Evolutionary conservation across 1,284 basidiomycete species (phyloP).

Genomic region (Tilletia setariae): DNA sequence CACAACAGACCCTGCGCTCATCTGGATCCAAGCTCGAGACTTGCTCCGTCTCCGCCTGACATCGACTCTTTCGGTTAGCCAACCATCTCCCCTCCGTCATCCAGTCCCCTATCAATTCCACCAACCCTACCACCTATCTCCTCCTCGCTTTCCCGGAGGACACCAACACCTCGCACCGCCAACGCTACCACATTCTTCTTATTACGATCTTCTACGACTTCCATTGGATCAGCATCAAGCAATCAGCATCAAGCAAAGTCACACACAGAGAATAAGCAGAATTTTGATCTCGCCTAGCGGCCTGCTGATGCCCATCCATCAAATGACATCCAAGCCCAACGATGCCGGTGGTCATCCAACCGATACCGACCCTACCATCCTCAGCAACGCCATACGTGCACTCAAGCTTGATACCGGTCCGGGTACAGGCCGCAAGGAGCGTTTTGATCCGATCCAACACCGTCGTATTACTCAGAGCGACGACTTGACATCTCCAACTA

Average conservation of each 20-base stretch:
- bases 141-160: too few relatives aligned
- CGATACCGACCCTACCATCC: background rate
- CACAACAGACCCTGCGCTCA: too few relatives aligned
- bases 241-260: background rate
- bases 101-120: too few relatives aligned
- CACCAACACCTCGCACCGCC: too few relatives aligned
- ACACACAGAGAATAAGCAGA: background rate
- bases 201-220: background rate
- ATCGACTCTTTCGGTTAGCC: too few relatives aligned
- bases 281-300: background rate
- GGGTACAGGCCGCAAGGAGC: background rate
- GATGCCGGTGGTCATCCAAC: background rate
- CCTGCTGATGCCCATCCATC: background rate
- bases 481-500: background rate
- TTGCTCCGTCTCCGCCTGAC: too few relatives aligned
- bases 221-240: background rate
- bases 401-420: conserved; percentile 2
- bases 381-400: conserved; percentile 6
- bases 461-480: background rate
- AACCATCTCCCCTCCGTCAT: too few relatives aligned
- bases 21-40: too few relatives aligned
- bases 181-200: background rate
- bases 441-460: background rate
- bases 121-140: too few relatives aligned
- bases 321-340: background rate